Percentiles rank a stretch among this genome's conserved stretches.
These are phyloP conservation scores for Phascolomyces articulosus DNA, from an alignment of 371 early-diverging fungal species.

Conservation along the genomic window DNA sequence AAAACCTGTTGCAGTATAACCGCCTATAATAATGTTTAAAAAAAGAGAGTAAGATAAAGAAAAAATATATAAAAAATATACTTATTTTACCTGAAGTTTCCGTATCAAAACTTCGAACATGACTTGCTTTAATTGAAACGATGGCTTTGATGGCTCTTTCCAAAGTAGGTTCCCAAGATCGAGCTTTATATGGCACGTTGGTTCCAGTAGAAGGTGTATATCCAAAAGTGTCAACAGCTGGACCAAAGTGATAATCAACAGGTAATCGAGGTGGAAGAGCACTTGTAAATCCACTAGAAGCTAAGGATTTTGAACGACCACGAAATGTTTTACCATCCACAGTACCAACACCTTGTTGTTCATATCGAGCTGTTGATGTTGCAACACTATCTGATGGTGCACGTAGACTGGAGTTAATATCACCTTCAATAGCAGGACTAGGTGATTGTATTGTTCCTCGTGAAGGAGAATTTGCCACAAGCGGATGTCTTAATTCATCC, in stretches of 20 bases:
- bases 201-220: constrained; percentile 2
- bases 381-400: constrained; percentile 25
- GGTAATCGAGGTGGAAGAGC: constrained; percentile 32
- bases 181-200: constrained; percentile 42
- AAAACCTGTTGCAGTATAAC: constrained; percentile 86
- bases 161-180: constrained; percentile 76
- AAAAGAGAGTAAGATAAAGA: neutral
- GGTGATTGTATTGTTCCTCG: constrained; percentile 25
- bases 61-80: neutral
- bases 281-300: constrained; percentile 29
- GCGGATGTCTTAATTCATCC: constrained; percentile 20
- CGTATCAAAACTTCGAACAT: constrained; percentile 88
- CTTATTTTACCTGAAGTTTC: constrained; percentile 73
- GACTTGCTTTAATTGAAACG: constrained; percentile 83
- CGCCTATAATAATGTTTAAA: constrained; percentile 28
- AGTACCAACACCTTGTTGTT: constrained; percentile 21
- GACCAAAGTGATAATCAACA: constrained; percentile 23
- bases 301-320: constrained; percentile 51
- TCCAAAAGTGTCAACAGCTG: neutral
- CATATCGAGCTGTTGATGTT: constrained; percentile 23
- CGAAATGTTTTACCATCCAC: constrained; percentile 27
- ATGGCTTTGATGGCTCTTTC: constrained; percentile 79
- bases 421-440: constrained; percentile 18
- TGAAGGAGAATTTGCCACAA: constrained; percentile 16
- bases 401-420: constrained; percentile 20